Evolutionary conservation across 257 asterid species (phyloP), one percentile per base, ranked within the genome.

Genomic region (Rauvolfia tetraphylla): DNA sequence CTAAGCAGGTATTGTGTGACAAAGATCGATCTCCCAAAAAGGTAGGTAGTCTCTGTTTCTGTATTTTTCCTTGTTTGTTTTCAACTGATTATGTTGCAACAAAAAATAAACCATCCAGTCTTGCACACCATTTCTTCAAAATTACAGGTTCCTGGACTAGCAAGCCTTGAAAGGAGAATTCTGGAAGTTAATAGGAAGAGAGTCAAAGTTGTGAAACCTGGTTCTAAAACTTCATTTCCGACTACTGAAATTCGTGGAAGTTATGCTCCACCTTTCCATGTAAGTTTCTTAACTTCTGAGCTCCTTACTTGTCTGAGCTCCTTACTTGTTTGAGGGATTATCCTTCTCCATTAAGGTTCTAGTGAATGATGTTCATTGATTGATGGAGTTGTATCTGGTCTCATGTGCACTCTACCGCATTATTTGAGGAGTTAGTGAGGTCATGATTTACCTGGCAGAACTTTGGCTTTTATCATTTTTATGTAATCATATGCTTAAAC

Each of bases 221-320:
- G 97, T 71, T 92, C 99, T 63, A 95, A 92, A 84, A 95, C 98
- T 22, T 92, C 99, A 6, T 92, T 95, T 79, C 96, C 98, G 7
- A 57, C 94, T 10, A 91, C 97, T 54, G 98, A 95, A 86, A 87
- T 95, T 77, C 96, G 98, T 17, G 99, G 99, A 80, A 90, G 81
- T 78, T 95, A 91, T 72, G 76, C 95, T 74, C 99, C 98, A 59
- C 99, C 99, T 10, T 95, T 95, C 89, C 99, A 92, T 81, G 99
- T 95, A 88, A 29, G 92, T 76, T 44, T 81, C 3, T 49, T 46
- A 27, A 23, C 29, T 34, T 36, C 1, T 7, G 23, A 18, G 71
- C 29, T 36, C 71, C 71, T 17, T 14, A 23, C 0, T 5, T 62
- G 17, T 8, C 15, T 1, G 7, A 2, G 18, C 3, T 29, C 39